These are phyloP conservation scores for Microsporum ferrugineum DNA, from an alignment of 2,329 filamentous ascomycete genomes.

Conservation along the genomic window DNA sequence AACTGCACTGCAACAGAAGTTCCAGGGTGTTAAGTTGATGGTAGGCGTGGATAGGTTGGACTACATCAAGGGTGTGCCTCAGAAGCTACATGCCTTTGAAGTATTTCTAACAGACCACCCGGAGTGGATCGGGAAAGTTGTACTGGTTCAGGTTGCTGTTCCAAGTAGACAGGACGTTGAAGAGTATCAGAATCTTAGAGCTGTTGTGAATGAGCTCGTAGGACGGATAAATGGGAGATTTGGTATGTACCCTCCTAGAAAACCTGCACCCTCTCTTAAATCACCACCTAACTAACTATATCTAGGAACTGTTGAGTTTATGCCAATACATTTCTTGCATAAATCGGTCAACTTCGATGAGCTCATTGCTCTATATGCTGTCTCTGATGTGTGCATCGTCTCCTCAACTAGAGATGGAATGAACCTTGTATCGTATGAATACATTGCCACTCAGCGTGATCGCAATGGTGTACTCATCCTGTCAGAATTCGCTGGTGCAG, in stretches of 20 bases:
- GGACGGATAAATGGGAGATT: slow-evolving; percentile 96
- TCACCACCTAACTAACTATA: slow-evolving; percentile 6
- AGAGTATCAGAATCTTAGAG: slow-evolving; percentile 91
- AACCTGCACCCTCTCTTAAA: not conserved
- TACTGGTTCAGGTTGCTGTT: slow-evolving; percentile 90
- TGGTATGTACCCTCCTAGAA: slow-evolving; percentile 36
- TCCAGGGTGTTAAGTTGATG: slow-evolving; percentile 90
- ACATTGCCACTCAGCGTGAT: slow-evolving; percentile 85
- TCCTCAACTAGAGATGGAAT: slow-evolving; percentile 96
- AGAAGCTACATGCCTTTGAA: slow-evolving; percentile 92
- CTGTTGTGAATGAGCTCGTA: slow-evolving; percentile 91
- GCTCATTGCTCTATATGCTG: slow-evolving; percentile 82
- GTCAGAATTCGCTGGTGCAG: slow-evolving; percentile 91
- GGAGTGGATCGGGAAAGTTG: slow-evolving; percentile 95
- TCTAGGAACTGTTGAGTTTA: slow-evolving; percentile 81
- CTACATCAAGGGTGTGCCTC: slow-evolving; percentile 97
- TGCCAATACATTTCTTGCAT: slow-evolving; percentile 97
- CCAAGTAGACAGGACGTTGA: slow-evolving; percentile 92
- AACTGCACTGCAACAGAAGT: slow-evolving; percentile 71
- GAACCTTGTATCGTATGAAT: slow-evolving; percentile 97
- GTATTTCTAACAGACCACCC: slow-evolving; percentile 95
- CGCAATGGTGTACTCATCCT: slow-evolving; percentile 89
- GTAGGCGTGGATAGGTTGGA: slow-evolving; percentile 93
- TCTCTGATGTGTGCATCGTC: slow-evolving; percentile 84
- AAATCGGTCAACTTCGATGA: slow-evolving; percentile 93